Evolutionary conservation across 805 yeast genomes (phyloP), one percentile per base, ranked within the genome.

Genomic region (Cyberlindnera subsufficiens): DNA sequence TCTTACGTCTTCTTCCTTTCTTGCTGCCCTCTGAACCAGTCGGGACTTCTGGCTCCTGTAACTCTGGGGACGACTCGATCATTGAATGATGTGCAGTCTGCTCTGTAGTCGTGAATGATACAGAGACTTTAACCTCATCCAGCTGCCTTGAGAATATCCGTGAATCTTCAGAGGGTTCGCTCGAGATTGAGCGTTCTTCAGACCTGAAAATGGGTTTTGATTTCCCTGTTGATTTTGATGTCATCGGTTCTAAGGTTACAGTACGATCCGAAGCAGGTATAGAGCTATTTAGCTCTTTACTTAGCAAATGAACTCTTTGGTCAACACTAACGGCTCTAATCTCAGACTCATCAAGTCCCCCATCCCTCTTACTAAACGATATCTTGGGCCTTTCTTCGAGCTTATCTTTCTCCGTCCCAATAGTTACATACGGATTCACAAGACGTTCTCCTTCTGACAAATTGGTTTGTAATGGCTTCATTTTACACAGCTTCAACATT

Each of bases 401-500:
- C 3, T 20, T 17, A 6, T 7, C 14, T 34, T 34, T 16, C 29
- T 10, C 17, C 7, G 37, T 29, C 38, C 32, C 33, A 34, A 40
- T 33, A 32, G 34, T 20, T 38, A 41, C 37, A 33, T 47, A 50
- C 22, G 53, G 53, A 37, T 50, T 37, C 4, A 17, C 22, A 5
- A 35, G 42, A 8, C 25, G 15, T 7, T 40, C 39, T 18, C 44
- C 27, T 27, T 44, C 37, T 45, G 55, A 35, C 63, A 63, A 42
- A 66, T 72, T 30, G 66, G 47, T 32, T 33, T 50, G 32, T 42
- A 55, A 17, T 35, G 51, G 29, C 33, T 49, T 45, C 6, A 25
- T 33, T 30, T 55, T 54, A 40, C 54, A 54, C n/a, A 60, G 38
- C 14, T 51, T 35, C 30, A 52, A 71, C 42, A 61, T 51, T 36